phyloP scores from a whole-genome alignment of 768 basidiomycete genomes.

The Tricholoma sp. region DNA sequence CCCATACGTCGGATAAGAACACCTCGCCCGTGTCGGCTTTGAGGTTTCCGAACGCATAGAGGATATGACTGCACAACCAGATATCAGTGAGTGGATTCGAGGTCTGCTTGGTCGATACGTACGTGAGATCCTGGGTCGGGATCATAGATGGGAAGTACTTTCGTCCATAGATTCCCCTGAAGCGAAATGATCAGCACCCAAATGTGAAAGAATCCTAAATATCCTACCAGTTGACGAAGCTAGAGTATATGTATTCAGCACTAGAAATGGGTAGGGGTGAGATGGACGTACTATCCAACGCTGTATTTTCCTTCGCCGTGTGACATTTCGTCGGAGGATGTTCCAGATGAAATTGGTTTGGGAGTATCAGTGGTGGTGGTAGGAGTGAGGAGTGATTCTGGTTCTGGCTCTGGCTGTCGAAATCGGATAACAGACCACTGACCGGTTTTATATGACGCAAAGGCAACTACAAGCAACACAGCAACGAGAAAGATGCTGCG shows the following conservation, averaged over 20 bases:
- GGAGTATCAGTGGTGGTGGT: not conserved
- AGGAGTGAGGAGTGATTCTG: not conserved
- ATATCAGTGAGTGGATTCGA: constrained; percentile 4
- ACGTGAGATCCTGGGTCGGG: constrained; percentile 85
- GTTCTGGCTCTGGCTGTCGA: not conserved
- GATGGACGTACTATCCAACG: constrained; percentile 68
- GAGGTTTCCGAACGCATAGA: constrained; percentile 92
- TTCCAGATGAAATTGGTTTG: constrained; percentile 10
- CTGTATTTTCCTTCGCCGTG: constrained; percentile 58
- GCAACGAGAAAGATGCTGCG: constrained; percentile 30
- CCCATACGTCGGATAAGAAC: constrained; percentile 84
- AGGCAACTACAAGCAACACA: constrained; percentile 29
- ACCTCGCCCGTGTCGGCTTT: constrained; percentile 83
- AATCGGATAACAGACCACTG: constrained; percentile 29
- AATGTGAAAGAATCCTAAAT: not conserved
- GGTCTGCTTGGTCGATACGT: constrained; percentile 21
- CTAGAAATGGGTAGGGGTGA: constrained; percentile 4
- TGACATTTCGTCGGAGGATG: constrained; percentile 24
- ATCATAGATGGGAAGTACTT: constrained; percentile 87
- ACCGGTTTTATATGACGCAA: constrained; percentile 38
- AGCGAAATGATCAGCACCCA: not conserved
- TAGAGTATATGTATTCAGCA: constrained; percentile 19
- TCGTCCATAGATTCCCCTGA: constrained; percentile 91
- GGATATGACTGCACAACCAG: constrained; percentile 57
- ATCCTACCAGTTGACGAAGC: constrained; percentile 73